These are phyloP conservation scores for Chlorociboria aeruginascens DNA, from an alignment of 495 filamentous ascomycete genomes.

Conservation along the genomic window DNA sequence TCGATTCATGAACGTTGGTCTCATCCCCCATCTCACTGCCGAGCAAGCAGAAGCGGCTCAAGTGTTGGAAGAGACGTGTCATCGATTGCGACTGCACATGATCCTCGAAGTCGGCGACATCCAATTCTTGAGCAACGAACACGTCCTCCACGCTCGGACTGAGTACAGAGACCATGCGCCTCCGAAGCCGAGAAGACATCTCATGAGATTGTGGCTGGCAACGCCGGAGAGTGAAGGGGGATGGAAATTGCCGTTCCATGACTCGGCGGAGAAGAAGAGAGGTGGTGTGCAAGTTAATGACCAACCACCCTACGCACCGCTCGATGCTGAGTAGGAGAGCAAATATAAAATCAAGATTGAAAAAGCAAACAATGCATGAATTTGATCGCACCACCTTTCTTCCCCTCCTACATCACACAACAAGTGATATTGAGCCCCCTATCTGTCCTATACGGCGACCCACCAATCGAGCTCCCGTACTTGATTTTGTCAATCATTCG, in stretches of 20 bases:
- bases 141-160: constrained; percentile 59
- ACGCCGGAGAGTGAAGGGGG: constrained; percentile 74
- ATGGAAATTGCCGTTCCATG: constrained; percentile 73
- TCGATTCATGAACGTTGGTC: constrained; percentile 51
- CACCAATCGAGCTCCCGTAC: neutral
- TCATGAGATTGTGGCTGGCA: constrained; percentile 80
- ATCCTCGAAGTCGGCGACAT: constrained; percentile 69
- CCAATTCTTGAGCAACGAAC: constrained; percentile 60
- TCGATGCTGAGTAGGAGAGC: constrained; percentile 54
- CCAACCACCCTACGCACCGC: constrained; percentile 44
- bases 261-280: constrained; percentile 70
- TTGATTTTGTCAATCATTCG: constrained; percentile 6
- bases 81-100: constrained; percentile 59
- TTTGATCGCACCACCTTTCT: no score
- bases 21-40: constrained; percentile 53
- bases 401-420: no score
- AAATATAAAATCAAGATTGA: neutral
- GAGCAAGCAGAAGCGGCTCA: constrained; percentile 52
- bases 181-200: constrained; percentile 50
- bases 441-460: neutral
- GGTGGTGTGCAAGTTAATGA: constrained; percentile 83
- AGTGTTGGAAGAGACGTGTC: constrained; percentile 56
- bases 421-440: no score
- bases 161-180: constrained; percentile 54
- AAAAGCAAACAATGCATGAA: no score